A percentile compares a stretch with the other conserved stretches of the same genome.
phyloP scores from a whole-genome alignment of 2,329 filamentous ascomycete species.

The Pestalotiopsis sp. region DNA sequence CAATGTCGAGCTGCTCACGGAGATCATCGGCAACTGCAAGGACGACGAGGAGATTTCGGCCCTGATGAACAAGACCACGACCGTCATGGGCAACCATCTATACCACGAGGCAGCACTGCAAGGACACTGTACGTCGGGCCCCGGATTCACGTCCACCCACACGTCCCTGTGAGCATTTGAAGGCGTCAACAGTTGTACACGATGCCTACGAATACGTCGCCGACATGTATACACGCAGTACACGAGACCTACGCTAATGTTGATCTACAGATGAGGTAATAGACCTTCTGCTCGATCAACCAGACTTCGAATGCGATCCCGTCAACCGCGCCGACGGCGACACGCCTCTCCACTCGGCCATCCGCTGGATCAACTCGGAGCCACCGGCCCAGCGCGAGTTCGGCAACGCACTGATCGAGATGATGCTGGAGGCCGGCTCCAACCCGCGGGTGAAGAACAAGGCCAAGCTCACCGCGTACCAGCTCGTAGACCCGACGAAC shows the following conservation, averaged over 20 bases:
- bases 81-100: slow-evolving; percentile 84
- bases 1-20: slow-evolving; percentile 82
- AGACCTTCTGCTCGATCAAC: slow-evolving; percentile 80
- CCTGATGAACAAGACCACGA: slow-evolving; percentile 83
- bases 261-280: slow-evolving; percentile 72
- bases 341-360: slow-evolving; percentile 78
- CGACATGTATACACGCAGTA: not conserved
- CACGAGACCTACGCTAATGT: not conserved
- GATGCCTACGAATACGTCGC: too few species aligned
- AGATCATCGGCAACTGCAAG: slow-evolving; percentile 67
- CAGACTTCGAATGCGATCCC: slow-evolving; percentile 84
- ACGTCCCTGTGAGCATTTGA: too few species aligned
- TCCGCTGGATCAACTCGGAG: slow-evolving; percentile 75
- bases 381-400: slow-evolving; percentile 64
- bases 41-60: slow-evolving; percentile 68
- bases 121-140: slow-evolving; percentile 73
- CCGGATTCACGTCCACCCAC: not conserved
- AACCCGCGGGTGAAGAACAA: slow-evolving; percentile 66
- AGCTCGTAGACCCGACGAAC: slow-evolving; percentile 76
- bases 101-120: slow-evolving; percentile 86
- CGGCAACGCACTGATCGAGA: slow-evolving; percentile 69
- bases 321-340: slow-evolving; percentile 71
- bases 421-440: slow-evolving; percentile 80
- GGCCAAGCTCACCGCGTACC: slow-evolving; percentile 69
- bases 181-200: too few species aligned